Evolutionary conservation across 805 yeast genomes (phyloP).

Genomic region (Spencermartinsiella europaea): DNA sequence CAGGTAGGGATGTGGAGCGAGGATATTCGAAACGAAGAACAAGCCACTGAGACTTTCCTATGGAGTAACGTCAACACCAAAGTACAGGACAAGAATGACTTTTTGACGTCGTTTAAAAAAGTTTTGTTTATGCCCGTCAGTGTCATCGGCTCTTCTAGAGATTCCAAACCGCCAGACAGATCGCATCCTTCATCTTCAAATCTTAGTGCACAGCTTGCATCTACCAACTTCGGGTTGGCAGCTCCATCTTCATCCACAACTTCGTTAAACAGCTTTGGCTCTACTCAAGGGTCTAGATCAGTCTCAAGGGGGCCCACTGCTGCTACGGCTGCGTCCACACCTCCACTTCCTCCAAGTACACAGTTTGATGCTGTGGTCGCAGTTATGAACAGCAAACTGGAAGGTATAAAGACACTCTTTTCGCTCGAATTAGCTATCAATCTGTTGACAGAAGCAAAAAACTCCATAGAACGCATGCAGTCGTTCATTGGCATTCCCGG

Average conservation of each 20-base stretch:
- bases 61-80: conserved; percentile 41
- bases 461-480: conserved; percentile 54
- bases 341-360: conserved; percentile 38
- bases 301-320: conserved; percentile 12
- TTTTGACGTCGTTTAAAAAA: conserved; percentile 46
- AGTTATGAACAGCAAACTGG: conserved; percentile 67
- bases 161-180: conserved; percentile 1
- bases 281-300: conserved; percentile 16
- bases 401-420: conserved; percentile 68
- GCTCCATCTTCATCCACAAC: conserved; percentile 5
- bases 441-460: conserved; percentile 63
- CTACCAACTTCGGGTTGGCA: conserved; percentile 3
- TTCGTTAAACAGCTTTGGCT: conserved; percentile 12
- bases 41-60: conserved; percentile 43
- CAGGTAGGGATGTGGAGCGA: conserved; percentile 31
- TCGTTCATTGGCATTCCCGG: conserved; percentile 37
- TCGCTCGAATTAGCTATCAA: conserved; percentile 75
- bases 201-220: not conserved
- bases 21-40: conserved; percentile 39
- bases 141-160: conserved; percentile 6
- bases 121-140: conserved; percentile 38
- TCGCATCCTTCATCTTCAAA: conserved; percentile 1
- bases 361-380: conserved; percentile 79
- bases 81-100: conserved; percentile 45
- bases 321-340: conserved; percentile 10